phyloP scores from a whole-genome alignment of 768 basidiomycete species.

The Termitomyces sp. region DNA sequence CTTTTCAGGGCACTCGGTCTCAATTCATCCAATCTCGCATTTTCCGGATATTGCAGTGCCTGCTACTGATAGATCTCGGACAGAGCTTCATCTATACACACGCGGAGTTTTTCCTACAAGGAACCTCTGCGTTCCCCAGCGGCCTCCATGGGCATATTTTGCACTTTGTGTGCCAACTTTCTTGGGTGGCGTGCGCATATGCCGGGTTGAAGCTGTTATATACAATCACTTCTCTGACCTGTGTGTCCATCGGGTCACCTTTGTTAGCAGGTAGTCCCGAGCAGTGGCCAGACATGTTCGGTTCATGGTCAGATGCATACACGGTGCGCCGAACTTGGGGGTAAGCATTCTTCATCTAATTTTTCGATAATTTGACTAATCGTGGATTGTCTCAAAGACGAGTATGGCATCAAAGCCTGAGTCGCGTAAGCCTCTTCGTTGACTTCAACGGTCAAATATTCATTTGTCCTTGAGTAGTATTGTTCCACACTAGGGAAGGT shows the following conservation, averaged over 20 bases:
- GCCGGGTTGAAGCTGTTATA: slow-evolving; percentile 1
- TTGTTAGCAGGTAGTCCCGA: slow-evolving; percentile 3
- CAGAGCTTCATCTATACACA: slow-evolving; percentile 6
- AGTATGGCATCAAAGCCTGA: slow-evolving; percentile 10
- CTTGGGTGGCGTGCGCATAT: neutral
- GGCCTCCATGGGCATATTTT: slow-evolving; percentile 1
- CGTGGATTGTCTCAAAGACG: neutral
- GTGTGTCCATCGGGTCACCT: slow-evolving; percentile 1
- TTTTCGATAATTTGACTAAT: neutral
- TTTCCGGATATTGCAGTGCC: slow-evolving; percentile 2
- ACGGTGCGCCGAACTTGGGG: slow-evolving; percentile 10
- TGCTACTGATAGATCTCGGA: slow-evolving; percentile 9
- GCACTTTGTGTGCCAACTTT: neutral
- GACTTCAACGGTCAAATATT: neutral
- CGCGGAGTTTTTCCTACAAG: slow-evolving; percentile 7
- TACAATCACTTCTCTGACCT: slow-evolving; percentile 3
- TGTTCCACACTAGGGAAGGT: neutral
- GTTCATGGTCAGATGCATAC: slow-evolving; percentile 7
- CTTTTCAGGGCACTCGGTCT: slow-evolving; percentile 2
- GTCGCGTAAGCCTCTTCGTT: slow-evolving; percentile 7
- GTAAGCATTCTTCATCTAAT: neutral
- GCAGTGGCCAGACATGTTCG: slow-evolving; percentile 10
- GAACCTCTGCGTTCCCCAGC: slow-evolving; percentile 4
- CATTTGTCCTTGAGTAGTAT: neutral
- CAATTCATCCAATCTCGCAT: slow-evolving; percentile 7